Evolutionary conservation across 345 rosid species (phyloP).

Genomic region (Firmiana major): DNA sequence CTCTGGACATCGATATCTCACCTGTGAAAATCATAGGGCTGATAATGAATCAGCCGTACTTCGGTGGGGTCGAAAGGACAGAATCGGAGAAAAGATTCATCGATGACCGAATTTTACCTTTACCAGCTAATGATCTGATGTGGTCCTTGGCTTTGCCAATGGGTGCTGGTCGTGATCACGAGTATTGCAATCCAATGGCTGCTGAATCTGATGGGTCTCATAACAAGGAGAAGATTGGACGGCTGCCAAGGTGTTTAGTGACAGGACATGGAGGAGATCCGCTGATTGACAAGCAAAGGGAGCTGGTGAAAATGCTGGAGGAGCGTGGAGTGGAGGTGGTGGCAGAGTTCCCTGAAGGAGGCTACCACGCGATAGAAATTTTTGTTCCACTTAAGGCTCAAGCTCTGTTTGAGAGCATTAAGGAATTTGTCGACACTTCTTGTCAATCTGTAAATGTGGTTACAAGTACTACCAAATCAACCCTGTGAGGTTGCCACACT

Average conservation of each 20-base stretch:
- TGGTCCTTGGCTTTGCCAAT: conserved; percentile 69
- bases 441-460: background rate
- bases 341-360: conserved; percentile 40
- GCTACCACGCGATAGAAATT: conserved; percentile 67
- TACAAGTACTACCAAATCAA: conserved; percentile 13
- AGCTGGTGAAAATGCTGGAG: conserved; percentile 45
- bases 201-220: conserved; percentile 22
- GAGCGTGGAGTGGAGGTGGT: conserved; percentile 59
- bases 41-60: conserved; percentile 59
- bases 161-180: conserved; percentile 71
- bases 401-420: conserved; percentile 26
- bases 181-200: conserved; percentile 55
- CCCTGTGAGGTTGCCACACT: conserved; percentile 11
- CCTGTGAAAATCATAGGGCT: conserved; percentile 64
- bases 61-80: conserved; percentile 58
- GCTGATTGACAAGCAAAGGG: conserved; percentile 60
- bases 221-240: conserved; percentile 39
- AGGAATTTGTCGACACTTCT: conserved; percentile 31
- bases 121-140: conserved; percentile 46
- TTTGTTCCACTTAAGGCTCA: conserved; percentile 46
- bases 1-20: conserved; percentile 35
- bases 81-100: conserved; percentile 47
- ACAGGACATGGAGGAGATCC: conserved; percentile 76
- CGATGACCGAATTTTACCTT: conserved; percentile 54
- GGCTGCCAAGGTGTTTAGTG: conserved; percentile 48